These are phyloP conservation scores for Cyclotella distinguenda DNA, from an alignment of 108 stramenopile genomes.

Conservation along the genomic window DNA sequence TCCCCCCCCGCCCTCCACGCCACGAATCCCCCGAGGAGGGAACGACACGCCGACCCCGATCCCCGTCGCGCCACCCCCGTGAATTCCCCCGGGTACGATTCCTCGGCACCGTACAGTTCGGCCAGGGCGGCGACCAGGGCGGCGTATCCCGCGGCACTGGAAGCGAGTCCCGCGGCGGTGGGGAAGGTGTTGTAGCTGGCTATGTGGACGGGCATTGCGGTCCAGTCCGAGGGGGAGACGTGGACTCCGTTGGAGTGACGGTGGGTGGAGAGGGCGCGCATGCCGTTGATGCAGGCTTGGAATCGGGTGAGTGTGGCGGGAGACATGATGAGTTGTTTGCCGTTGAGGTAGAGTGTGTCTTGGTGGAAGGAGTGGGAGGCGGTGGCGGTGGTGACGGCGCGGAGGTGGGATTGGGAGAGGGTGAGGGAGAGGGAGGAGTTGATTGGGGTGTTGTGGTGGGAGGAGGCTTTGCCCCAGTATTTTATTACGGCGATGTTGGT, in stretches of 20 bases:
- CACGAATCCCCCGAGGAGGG: constrained; percentile 96
- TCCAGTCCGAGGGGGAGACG: constrained; percentile 75
- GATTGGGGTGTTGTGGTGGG: constrained; percentile 93
- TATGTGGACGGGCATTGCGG: constrained; percentile 77
- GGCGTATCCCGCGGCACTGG: constrained; percentile 93
- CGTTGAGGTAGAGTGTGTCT: constrained; percentile 97
- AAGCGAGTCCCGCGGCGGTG: constrained; percentile 95
- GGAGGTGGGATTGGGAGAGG: constrained; percentile 88
- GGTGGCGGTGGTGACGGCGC: constrained; percentile 93
- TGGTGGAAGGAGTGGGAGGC: constrained; percentile 60
- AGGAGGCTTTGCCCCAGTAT: constrained; percentile 96
- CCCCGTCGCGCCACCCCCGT: constrained; percentile 95
- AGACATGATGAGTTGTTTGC: constrained; percentile 59
- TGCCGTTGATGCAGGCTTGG: constrained; percentile 79
- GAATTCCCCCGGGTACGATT: constrained; percentile 81
- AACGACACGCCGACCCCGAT: constrained; percentile 92
- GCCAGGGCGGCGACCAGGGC: constrained; percentile 89
- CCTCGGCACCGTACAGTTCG: constrained; percentile 74
- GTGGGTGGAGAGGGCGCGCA: constrained; percentile 57
- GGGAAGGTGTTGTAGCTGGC: constrained; percentile 95
- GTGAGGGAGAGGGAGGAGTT: constrained; percentile 90
- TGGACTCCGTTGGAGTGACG: constrained; percentile 47
- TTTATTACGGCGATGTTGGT: constrained; percentile 98
- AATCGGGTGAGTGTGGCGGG: constrained; percentile 62
- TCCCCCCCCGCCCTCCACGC: constrained; percentile 86